Evolutionary conservation across 495 filamentous ascomycete species (phyloP), one percentile per base, ranked within the genome.

Genomic region (Paragyromitra xinjiangensis): DNA sequence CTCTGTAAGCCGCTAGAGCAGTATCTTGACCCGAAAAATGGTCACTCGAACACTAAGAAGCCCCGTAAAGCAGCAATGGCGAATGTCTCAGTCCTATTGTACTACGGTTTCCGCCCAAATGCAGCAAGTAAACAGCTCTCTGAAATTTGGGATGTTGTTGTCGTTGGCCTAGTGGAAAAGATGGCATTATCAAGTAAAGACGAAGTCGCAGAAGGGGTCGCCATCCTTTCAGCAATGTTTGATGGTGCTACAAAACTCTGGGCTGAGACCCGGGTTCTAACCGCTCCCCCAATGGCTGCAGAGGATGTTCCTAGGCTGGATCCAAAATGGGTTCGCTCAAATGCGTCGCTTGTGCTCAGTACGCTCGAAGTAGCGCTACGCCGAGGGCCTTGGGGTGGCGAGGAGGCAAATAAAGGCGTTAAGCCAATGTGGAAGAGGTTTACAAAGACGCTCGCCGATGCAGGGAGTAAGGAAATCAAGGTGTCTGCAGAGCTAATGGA

Each of bases 401-500:
- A 86, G 14, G 76, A 87, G 2, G 82, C 83, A 19, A 74, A 83
- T 6, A 83, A 86, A 3, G 84, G 88, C 16, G 85, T 85, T 6
- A 79, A 85, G 6, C 86, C 89, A 34, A 85, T 95, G 51, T 98
- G 95, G 95, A 82, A 83, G 11, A 86, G 84, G 59, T 88, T 97
- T 37, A 87, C 91, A 16, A 88, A 84, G 12, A 89, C 92, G 6
- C 83, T 98, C 40, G 90, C 91, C 3, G 87, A 90, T 64, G 94
- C 95, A 0, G 92, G 92, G 6, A 90, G 87, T 55, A 95, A 96
- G 83, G 95, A 99, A 81, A 90, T 99, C 69, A 97, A 94, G 78
- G 91, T 94, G 12, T 93, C 93, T 0, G 87, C 87, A 26, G 94
- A 98, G 69, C 91, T 92, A 5, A 92, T 92, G 84, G 87, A 90